phyloP scores from a whole-genome alignment of 225 moss, liverwort and hornwort genomes.

The Ulota crispa region DNA sequence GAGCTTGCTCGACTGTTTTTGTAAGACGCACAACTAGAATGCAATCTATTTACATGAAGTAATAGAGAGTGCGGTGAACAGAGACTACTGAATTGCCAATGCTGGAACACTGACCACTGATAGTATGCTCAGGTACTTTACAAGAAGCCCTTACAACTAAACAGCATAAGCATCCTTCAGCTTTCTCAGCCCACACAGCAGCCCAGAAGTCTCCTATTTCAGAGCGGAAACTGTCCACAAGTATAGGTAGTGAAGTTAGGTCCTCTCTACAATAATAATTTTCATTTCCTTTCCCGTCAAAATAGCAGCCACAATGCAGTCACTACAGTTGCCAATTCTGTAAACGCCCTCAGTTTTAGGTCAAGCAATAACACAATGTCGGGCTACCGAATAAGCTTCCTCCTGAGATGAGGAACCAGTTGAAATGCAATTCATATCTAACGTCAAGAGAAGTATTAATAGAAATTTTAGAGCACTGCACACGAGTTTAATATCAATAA shows the following conservation, averaged over 20 bases:
- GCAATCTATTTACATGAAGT: not conserved
- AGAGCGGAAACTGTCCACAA: not conserved
- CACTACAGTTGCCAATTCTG: not conserved
- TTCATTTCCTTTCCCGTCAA: not conserved
- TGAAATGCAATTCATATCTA: not conserved
- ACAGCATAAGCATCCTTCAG: not conserved
- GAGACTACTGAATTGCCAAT: conserved; percentile 5
- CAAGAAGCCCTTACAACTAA: not conserved
- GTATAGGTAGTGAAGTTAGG: not conserved
- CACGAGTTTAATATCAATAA: not conserved
- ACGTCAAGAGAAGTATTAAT: not conserved
- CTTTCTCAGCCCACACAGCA: not conserved
- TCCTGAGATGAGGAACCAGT: not conserved
- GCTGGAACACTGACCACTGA: not conserved
- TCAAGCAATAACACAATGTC: conserved; percentile 24
- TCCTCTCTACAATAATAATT: not conserved
- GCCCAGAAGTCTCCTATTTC: not conserved
- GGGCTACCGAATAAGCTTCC: not conserved
- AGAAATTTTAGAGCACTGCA: not conserved
- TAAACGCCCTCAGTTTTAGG: not conserved
- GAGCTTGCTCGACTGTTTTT: not conserved
- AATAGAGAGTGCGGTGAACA: not conserved
- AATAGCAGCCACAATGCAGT: not conserved
- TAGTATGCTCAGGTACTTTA: not conserved
- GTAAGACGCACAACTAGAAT: not conserved